Evolutionary conservation across 2,329 filamentous ascomycete genomes (phyloP).

Genomic region (Fusarium tricinctum): DNA sequence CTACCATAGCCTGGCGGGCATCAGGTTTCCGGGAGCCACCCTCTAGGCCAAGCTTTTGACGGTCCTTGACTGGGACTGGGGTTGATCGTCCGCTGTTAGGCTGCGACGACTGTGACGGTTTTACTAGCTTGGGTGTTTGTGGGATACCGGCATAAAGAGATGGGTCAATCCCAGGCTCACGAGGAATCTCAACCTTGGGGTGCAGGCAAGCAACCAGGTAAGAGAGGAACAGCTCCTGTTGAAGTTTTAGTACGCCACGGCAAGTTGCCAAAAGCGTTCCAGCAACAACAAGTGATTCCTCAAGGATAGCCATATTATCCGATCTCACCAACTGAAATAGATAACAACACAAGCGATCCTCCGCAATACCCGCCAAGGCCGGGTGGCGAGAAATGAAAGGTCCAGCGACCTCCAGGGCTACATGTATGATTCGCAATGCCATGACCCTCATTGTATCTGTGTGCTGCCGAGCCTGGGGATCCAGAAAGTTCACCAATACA

Average conservation of each 20-base stretch:
- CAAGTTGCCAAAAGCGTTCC: conserved; percentile 93
- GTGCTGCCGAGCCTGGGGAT: conserved; percentile 92
- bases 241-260: conserved; percentile 89
- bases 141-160: conserved; percentile 93
- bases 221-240: conserved; percentile 95
- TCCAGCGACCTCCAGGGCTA: conserved; percentile 94
- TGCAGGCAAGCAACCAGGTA: conserved; percentile 96
- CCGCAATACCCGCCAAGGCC: conserved; percentile 86
- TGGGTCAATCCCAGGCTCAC: conserved; percentile 90
- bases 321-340: conserved; percentile 96
- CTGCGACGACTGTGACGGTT: conserved; percentile 77
- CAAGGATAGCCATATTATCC: conserved; percentile 94
- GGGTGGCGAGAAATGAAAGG: conserved; percentile 95
- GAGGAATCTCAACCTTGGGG: conserved; percentile 92
- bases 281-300: conserved; percentile 92
- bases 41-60: conserved; percentile 92
- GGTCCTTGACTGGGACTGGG: conserved; percentile 90
- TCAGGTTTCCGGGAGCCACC: conserved; percentile 93
- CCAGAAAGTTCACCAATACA: conserved; percentile 91
- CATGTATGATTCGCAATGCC: conserved; percentile 96
- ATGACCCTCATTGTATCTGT: conserved; percentile 97
- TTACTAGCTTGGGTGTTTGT: conserved; percentile 88
- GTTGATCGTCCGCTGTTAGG: conserved; percentile 85
- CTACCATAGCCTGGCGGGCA: conserved; percentile 97
- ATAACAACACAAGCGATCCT: conserved; percentile 93